phyloP scores from a whole-genome alignment of 1,284 basidiomycete genomes.

The Ceratobasidium papillatum region DNA sequence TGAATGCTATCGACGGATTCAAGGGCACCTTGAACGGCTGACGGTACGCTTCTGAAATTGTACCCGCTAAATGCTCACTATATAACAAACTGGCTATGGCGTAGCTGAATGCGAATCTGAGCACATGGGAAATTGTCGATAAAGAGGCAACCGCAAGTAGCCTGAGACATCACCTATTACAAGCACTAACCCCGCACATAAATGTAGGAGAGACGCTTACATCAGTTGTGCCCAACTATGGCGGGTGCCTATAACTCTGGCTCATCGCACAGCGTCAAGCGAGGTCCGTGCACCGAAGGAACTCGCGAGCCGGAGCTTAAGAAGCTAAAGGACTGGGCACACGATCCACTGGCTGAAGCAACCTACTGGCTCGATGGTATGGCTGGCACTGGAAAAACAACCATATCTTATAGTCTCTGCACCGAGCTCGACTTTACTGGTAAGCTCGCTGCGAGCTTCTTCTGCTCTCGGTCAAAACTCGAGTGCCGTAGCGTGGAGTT shows the following conservation, averaged over 20 bases:
- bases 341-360: neutral
- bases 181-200: neutral
- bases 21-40: neutral
- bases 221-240: neutral
- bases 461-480: slow-evolving; percentile 17
- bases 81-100: neutral
- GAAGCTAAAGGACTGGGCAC: neutral
- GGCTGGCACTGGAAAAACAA: slow-evolving; percentile 24
- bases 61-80: neutral
- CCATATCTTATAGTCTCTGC: slow-evolving; percentile 16
- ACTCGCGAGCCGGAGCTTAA: neutral
- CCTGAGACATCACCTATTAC: too few relatives aligned
- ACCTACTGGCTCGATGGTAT: slow-evolving; percentile 25
- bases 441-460: slow-evolving; percentile 11
- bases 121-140: neutral
- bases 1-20: slow-evolving; percentile 15
- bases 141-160: neutral
- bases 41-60: neutral
- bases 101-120: slow-evolving; percentile 3
- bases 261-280: neutral
- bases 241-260: neutral
- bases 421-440: neutral
- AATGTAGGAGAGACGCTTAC: neutral
- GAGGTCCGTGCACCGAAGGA: neutral
- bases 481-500: neutral